phyloP scores from a whole-genome alignment of 176 grass and related monocot genomes.

The Tillandsia fasciculata region DNA sequence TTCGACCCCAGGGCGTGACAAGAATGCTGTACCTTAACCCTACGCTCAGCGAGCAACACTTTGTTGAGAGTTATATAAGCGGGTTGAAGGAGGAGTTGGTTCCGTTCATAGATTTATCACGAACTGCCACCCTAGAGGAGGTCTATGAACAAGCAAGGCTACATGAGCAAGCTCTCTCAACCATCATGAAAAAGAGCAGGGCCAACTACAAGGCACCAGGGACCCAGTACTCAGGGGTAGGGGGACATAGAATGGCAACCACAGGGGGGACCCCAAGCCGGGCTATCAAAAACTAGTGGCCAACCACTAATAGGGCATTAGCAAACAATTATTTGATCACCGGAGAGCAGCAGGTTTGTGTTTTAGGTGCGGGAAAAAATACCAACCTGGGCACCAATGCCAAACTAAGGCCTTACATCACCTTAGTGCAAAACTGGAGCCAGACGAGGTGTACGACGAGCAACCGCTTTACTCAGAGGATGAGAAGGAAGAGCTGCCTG shows the following conservation, averaged over 20 bases:
- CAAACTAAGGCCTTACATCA: neutral
- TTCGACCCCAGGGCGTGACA: too few relatives aligned
- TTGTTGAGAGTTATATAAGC: too few relatives aligned
- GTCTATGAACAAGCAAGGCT: too few relatives aligned
- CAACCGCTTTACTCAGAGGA: neutral
- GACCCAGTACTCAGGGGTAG: rapidly evolving
- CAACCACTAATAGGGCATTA: neutral
- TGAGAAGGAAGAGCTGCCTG: neutral
- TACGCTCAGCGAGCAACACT: too few relatives aligned
- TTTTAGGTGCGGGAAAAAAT: too few relatives aligned
- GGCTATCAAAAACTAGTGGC: neutral
- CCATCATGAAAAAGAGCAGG: neutral
- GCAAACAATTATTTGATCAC: neutral
- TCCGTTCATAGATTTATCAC: too few relatives aligned
- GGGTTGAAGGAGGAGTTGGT: too few relatives aligned
- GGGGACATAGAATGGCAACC: rapidly evolving
- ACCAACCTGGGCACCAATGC: neutral
- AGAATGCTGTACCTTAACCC: neutral
- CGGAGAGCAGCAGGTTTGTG: neutral
- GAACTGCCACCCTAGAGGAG: too few relatives aligned
- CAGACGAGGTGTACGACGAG: neutral
- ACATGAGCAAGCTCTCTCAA: too few relatives aligned
- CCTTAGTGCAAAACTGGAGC: rapidly evolving
- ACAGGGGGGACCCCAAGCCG: neutral
- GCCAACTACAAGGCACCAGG: neutral